phyloP scores from a whole-genome alignment of 2,329 filamentous ascomycete species.

The Fusarium torulosum region DNA sequence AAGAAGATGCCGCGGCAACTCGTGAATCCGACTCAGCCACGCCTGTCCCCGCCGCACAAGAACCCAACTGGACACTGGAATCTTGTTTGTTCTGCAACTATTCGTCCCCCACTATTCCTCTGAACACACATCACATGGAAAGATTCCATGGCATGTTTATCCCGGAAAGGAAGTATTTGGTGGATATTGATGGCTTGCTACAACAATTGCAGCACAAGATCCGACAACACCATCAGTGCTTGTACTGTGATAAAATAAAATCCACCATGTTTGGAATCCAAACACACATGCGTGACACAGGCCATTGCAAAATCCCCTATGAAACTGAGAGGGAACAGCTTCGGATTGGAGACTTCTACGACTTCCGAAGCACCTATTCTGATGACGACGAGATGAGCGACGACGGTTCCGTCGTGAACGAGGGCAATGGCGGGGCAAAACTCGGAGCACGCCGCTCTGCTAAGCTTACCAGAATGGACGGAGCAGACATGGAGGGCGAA shows the following conservation, averaged over 20 bases:
- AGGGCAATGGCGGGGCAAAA: slow-evolving; percentile 72
- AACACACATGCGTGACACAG: slow-evolving; percentile 97
- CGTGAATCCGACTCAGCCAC: slow-evolving; percentile 60
- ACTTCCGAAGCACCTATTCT: slow-evolving; percentile 95
- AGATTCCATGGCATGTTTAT: slow-evolving; percentile 96
- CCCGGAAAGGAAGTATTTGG: slow-evolving; percentile 86
- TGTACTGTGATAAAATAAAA: slow-evolving; percentile 88
- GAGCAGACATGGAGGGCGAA: slow-evolving; percentile 64
- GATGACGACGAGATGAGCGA: slow-evolving; percentile 78
- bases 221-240: slow-evolving; percentile 82
- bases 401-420: slow-evolving; percentile 58
- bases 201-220: slow-evolving; percentile 84
- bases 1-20: slow-evolving; percentile 57
- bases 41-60: slow-evolving; percentile 53
- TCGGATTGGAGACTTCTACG: slow-evolving; percentile 95
- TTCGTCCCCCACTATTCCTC: slow-evolving; percentile 77
- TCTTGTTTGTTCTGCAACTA: slow-evolving; percentile 94
- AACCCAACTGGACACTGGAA: slow-evolving; percentile 60
- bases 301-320: slow-evolving; percentile 97
- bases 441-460: slow-evolving; percentile 71
- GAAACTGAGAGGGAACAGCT: slow-evolving; percentile 89
- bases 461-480: slow-evolving; percentile 65
- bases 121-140: slow-evolving; percentile 91
- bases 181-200: slow-evolving; percentile 84
- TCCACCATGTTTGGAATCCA: slow-evolving; percentile 84